Base-by-base conservation (phyloP, 169 alveolate genomes). In the Eimeria praecox region DNA sequence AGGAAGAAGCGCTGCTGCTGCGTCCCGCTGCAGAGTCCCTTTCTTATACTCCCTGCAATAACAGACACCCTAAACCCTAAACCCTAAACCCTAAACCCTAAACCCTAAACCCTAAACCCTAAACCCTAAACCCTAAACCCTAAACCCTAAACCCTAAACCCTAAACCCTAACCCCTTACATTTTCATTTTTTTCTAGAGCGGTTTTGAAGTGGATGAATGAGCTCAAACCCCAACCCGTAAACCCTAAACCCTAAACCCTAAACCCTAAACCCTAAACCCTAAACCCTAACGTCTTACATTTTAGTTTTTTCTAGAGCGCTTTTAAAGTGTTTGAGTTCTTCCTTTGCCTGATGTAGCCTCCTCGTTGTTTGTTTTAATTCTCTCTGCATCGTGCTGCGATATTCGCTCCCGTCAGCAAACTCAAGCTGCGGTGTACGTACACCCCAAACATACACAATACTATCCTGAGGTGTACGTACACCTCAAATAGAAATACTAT, bases 21-120 rank as follows among this genome's bases (percentile, higher is more conserved):
- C 27, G 18, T 71, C 83, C 33, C 83, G 38, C 35, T 38, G 83
- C 38, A 71, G 14, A 8, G 83, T 71, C 30, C 83, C 83, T 27
- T 22, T 71, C 10, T 71, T 71, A 49, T 71, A 71, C 14, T 71
- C 83, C 83, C 83, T 71, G 83, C 83, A 71, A 8, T n/a, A n/a
- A n/a, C n/a, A n/a, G n/a, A n/a, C n/a, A n/a, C n/a, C n/a, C n/a
- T n/a, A n/a, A n/a, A n/a, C n/a, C n/a, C n/a, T n/a, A n/a, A n/a
- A n/a, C n/a, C n/a, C n/a, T 27, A 71, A n/a, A 71, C 52, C 49
- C 49, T n/a, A 71, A 33, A 71, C 83, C 83, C 83, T 71, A n/a
- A 71, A 71, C 49, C 83, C 83, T 71, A 71, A 38, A n/a, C 73
- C 73, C 73, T 62, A 62, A 62, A 62, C 73, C 73, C 73, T 62